Conservation (phyloP, 2,329 filamentous ascomycete species). For the Kalmusia sp. region DNA sequence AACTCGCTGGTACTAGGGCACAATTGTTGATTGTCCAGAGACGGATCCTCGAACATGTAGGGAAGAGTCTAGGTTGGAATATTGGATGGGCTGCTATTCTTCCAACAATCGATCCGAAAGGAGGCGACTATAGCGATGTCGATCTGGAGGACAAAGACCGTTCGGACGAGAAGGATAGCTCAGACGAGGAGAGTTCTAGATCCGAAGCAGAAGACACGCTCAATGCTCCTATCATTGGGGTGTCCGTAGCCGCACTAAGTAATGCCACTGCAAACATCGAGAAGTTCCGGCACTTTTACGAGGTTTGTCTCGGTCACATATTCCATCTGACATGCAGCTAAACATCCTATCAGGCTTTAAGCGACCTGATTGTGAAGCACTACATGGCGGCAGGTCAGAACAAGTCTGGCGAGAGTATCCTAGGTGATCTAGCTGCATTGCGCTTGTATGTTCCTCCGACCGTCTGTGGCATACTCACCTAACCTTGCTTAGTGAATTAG, state of each 20-base stretch:
- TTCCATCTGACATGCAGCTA: conserved; percentile 4
- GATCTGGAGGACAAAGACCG: conserved; percentile 37
- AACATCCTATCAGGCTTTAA: conserved; percentile 77
- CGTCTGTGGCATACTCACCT: not conserved
- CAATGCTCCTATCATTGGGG: conserved; percentile 29
- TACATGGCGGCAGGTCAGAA: conserved; percentile 80
- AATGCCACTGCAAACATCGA: conserved; percentile 44
- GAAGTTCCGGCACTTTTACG: conserved; percentile 50
- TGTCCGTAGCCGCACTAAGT: conserved; percentile 38
- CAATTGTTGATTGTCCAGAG: conserved; percentile 83
- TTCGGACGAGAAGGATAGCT: conserved; percentile 20
- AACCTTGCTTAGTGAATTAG: conserved; percentile 57
- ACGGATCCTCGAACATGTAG: conserved; percentile 78
- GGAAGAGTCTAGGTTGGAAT: conserved; percentile 75
- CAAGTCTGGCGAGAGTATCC: conserved; percentile 77
- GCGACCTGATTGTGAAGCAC: conserved; percentile 81
- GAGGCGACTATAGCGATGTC: conserved; percentile 47
- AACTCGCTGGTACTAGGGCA: conserved; percentile 81
- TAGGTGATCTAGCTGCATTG: conserved; percentile 85
- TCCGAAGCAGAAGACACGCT: conserved; percentile 12
- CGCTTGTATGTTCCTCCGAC: conserved; percentile 62
- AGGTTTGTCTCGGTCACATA: conserved; percentile 30
- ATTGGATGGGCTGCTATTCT: conserved; percentile 70
- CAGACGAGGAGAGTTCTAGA: conserved; percentile 20
- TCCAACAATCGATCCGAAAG: conserved; percentile 27